These are phyloP conservation scores for Penicillium bialowiezense DNA, from an alignment of 495 filamentous ascomycete species.

Conservation along the genomic window DNA sequence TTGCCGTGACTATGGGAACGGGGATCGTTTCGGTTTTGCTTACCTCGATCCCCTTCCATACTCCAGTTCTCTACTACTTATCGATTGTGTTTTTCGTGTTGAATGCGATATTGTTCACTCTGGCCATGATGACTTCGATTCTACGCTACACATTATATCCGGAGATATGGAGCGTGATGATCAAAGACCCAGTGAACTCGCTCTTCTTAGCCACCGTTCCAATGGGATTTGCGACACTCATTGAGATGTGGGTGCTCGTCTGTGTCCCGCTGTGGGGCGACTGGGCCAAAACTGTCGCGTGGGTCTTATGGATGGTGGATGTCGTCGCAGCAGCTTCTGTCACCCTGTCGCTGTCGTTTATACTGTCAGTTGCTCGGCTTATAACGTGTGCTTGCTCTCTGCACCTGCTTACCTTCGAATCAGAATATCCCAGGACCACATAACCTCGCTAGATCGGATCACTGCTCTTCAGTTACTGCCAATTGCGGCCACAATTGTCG, in stretches of 20 bases:
- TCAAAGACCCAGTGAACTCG: slow-evolving; percentile 43
- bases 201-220: slow-evolving; percentile 47
- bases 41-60: slow-evolving; percentile 37
- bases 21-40: slow-evolving; percentile 48
- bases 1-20: slow-evolving; percentile 49
- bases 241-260: slow-evolving; percentile 44
- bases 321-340: slow-evolving; percentile 33
- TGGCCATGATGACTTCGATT: slow-evolving; percentile 34
- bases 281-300: slow-evolving; percentile 33
- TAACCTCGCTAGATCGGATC: slow-evolving; percentile 36
- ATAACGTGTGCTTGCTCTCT: not conserved
- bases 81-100: slow-evolving; percentile 44
- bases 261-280: slow-evolving; percentile 45
- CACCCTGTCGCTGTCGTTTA: slow-evolving; percentile 40
- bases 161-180: slow-evolving; percentile 43
- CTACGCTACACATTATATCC: slow-evolving; percentile 49
- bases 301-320: slow-evolving; percentile 49
- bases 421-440: slow-evolving; percentile 38
- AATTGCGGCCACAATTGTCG: slow-evolving; percentile 46
- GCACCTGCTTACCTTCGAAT: not conserved
- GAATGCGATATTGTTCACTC: slow-evolving; percentile 40
- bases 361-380: slow-evolving; percentile 30
- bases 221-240: slow-evolving; percentile 50
- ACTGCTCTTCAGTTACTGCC: slow-evolving; percentile 47
- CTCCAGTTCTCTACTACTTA: slow-evolving; percentile 33